phyloP scores from a whole-genome alignment of 345 rosid species.

The Ceriops tagal region DNA sequence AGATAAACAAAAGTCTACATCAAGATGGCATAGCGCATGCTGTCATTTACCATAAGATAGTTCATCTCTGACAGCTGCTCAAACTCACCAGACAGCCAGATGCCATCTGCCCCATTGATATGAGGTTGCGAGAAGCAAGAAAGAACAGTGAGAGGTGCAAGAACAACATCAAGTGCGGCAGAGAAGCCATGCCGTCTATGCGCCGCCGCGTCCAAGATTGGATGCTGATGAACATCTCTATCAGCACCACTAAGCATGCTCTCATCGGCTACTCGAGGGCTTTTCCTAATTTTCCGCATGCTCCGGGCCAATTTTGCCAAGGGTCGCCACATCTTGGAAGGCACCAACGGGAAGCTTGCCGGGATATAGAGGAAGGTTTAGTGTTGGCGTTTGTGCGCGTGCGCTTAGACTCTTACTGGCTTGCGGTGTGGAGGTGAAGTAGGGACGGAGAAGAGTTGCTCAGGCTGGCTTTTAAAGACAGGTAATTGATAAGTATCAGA shows the following conservation, averaged over 20 bases:
- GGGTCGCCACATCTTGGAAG: constrained; percentile 36
- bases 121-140: constrained; percentile 75
- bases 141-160: constrained; percentile 48
- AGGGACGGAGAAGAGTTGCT: background rate
- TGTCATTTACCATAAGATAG: constrained; percentile 79
- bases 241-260: constrained; percentile 30
- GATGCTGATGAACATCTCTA: constrained; percentile 21
- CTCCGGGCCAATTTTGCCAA: constrained; percentile 38
- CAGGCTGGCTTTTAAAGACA: background rate
- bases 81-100: constrained; percentile 70
- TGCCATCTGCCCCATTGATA: constrained; percentile 55
- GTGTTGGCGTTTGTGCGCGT: too few species aligned
- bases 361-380: background rate
- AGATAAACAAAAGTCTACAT: constrained; percentile 40
- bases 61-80: constrained; percentile 66
- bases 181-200: constrained; percentile 36
- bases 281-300: constrained; percentile 52
- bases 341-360: background rate
- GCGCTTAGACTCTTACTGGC: background rate
- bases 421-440: background rate
- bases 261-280: constrained; percentile 76
- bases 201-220: constrained; percentile 12
- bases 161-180: constrained; percentile 34
- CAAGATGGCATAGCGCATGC: constrained; percentile 89
- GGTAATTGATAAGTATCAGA: background rate